Conservation (phyloP, 805 yeast species). For the Schwanniomyces vanrijiae region DNA sequence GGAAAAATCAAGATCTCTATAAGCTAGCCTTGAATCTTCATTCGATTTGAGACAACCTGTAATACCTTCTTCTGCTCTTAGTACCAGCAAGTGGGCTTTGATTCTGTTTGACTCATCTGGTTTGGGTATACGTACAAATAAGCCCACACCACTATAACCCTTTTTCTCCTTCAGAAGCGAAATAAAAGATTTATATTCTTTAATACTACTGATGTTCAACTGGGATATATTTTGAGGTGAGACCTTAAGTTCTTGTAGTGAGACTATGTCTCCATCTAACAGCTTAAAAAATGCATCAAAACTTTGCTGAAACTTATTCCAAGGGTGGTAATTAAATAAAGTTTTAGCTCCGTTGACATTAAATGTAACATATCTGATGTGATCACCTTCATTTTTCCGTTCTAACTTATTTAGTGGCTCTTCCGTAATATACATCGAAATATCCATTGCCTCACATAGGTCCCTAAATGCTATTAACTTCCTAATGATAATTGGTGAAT, state of each 20-base stretch:
- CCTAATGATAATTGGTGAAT: too few relatives aligned
- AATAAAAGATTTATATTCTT: slow-evolving; percentile 63
- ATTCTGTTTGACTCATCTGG: slow-evolving; percentile 39
- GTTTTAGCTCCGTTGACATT: slow-evolving; percentile 86
- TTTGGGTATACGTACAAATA: slow-evolving; percentile 61
- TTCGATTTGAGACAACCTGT: slow-evolving; percentile 58
- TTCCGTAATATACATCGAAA: not conserved
- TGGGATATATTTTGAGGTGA: slow-evolving; percentile 21
- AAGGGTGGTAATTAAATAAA: slow-evolving; percentile 78
- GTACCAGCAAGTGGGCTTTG: slow-evolving; percentile 47
- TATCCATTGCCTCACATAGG: slow-evolving; percentile 1
- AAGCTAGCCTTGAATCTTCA: slow-evolving; percentile 7
- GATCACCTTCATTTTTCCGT: slow-evolving; percentile 2
- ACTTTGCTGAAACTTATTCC: slow-evolving; percentile 52
- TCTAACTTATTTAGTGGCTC: slow-evolving; percentile 12
- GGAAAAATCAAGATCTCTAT: slow-evolving; percentile 20
- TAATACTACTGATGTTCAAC: slow-evolving; percentile 51
- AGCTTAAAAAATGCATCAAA: slow-evolving; percentile 47
- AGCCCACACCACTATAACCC: slow-evolving; percentile 92
- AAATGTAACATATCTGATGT: slow-evolving; percentile 62
- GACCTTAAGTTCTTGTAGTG: slow-evolving; percentile 84
- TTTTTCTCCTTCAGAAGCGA: slow-evolving; percentile 65
- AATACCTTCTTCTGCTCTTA: slow-evolving; percentile 87
- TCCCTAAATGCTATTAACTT: too few relatives aligned
- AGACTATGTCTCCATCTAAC: slow-evolving; percentile 71